Conservation (phyloP, 1,139 yeast genomes). For the Suhomyces bokatorum region DNA sequence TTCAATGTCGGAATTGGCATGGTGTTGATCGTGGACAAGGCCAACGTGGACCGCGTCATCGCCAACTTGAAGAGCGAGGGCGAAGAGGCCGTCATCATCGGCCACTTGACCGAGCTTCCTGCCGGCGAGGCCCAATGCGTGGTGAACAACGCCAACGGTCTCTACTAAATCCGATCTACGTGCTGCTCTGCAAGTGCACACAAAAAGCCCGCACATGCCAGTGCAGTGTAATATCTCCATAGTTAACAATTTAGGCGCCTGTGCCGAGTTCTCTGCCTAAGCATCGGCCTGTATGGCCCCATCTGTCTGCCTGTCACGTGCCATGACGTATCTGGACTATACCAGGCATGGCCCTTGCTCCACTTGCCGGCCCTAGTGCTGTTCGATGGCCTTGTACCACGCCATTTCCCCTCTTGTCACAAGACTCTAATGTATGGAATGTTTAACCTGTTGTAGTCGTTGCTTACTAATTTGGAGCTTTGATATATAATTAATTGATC, state of each 20-base stretch:
- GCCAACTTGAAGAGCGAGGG: conserved; percentile 59
- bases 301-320: neutral
- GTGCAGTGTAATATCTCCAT: neutral
- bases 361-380: neutral
- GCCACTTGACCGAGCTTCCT: conserved; percentile 61
- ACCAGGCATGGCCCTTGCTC: neutral
- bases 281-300: no score
- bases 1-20: conserved; percentile 96
- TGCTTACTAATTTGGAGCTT: neutral
- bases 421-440: neutral
- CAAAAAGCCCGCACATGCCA: no score
- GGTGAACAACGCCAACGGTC: conserved; percentile 59
- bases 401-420: no score
- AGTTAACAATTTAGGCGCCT: neutral
- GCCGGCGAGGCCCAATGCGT: conserved; percentile 63
- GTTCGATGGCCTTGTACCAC: no score
- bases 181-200: no score
- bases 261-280: no score
- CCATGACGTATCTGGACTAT: neutral
- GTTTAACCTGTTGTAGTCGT: neutral
- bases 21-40: conserved; percentile 77
- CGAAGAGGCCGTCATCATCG: conserved; percentile 79
- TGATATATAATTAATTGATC: neutral
- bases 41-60: conserved; percentile 60
- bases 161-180: conserved; percentile 42